Base-by-base conservation (phyloP, 2,329 filamentous ascomycete genomes). In the Orbilia oligospora region DNA sequence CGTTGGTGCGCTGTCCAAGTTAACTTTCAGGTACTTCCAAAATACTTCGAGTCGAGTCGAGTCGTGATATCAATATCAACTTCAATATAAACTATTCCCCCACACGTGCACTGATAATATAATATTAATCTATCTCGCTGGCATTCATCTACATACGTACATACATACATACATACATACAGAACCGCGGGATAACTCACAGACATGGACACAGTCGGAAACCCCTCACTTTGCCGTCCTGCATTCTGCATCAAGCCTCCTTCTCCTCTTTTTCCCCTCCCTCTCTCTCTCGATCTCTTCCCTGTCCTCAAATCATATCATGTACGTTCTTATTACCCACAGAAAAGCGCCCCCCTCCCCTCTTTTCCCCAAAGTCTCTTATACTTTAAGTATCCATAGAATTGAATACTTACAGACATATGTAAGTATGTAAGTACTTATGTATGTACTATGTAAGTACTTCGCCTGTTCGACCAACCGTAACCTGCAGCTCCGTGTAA, bases 401-500 rank as follows among this genome's bases (percentile, higher is more conserved):
- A n/a, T n/a, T n/a, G n/a, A n/a, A n/a, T n/a, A n/a, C n/a, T n/a
- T n/a, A n/a, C n/a, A n/a, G n/a, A n/a, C n/a, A n/a, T n/a, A n/a
- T n/a, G 20, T 41, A 41, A 16, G 38, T 12, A 41, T 14, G 38
- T 12, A 36, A 36, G 33, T 8, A 44, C 8, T 20, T 55, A 14
- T 22, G 12, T 27, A 24, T 10, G n/a, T 58, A 16, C 20, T 55
- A 14, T 22, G 12, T 27, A 24, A 20, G n/a, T 58, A 58, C 16
- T n/a, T 53, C 66, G 49, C 56, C 56, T 33, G 51, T 27, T 33
- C 66, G 8, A 41, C 66, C 53, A 58, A 61, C 56, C 56, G 36
- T 22, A 55, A 76, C 65, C 72, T 67, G 72, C 72, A 76, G 65
- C 63, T 41, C 69, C 72, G 72, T 76, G 72, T 71, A 68, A 58